These are phyloP conservation scores for Cladosporium sp. DNA, from an alignment of 2,329 filamentous ascomycete genomes.

Conservation along the genomic window DNA sequence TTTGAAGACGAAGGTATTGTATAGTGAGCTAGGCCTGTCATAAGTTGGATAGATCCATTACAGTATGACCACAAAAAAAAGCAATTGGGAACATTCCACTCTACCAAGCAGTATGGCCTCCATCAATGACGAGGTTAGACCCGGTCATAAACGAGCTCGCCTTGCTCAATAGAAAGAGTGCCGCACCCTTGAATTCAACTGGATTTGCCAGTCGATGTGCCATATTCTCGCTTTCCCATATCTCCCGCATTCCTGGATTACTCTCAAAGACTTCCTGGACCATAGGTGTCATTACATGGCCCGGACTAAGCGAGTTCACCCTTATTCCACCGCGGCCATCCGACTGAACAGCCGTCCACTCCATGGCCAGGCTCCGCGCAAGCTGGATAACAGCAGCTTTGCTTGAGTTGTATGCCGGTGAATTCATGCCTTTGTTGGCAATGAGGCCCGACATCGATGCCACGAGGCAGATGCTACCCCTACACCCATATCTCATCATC, in stretches of 20 bases:
- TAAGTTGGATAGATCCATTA: neutral
- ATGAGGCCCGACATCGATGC: constrained; percentile 33
- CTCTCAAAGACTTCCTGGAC: constrained; percentile 24
- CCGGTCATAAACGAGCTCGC: constrained; percentile 26
- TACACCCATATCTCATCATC: constrained; percentile 46
- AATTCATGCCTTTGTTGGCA: constrained; percentile 27
- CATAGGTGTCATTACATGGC: constrained; percentile 34
- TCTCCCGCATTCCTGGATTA: constrained; percentile 45
- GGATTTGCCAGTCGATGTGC: constrained; percentile 24
- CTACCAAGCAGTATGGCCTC: constrained; percentile 23
- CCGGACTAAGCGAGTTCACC: constrained; percentile 31
- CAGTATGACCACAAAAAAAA: neutral
- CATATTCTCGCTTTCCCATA: constrained; percentile 52
- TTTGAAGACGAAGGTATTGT: neutral
- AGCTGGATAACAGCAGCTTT: constrained; percentile 54
- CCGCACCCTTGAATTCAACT: constrained; percentile 27
- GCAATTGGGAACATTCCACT: no score
- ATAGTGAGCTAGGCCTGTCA: neutral
- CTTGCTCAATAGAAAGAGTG: constrained; percentile 27
- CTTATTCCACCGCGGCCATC: constrained; percentile 23
- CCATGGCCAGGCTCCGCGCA: constrained; percentile 48
- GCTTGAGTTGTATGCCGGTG: constrained; percentile 50
- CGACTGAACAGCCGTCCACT: constrained; percentile 41
- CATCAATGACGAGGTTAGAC: constrained; percentile 24
- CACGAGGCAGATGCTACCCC: constrained; percentile 36